Base-by-base conservation (phyloP, 805 yeast species). In the Myxozyma neotropica region DNA sequence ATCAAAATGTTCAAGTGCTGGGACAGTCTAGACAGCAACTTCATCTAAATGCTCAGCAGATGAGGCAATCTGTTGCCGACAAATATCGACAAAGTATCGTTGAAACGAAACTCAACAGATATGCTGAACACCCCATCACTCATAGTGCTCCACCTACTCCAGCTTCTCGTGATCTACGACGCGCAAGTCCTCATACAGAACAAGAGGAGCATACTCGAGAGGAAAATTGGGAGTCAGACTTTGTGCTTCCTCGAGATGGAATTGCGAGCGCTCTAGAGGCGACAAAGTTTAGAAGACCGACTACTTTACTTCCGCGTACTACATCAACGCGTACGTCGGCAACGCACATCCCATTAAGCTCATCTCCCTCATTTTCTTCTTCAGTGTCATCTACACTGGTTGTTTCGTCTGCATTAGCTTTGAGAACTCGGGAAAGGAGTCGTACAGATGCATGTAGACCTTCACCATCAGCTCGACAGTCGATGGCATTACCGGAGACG, bases 211-310 rank as follows among this genome's bases (percentile, higher is more conserved):
- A 6, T 4, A 3, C 27, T 2, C n/a, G 3, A 10, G 47, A 31
- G 21, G 58, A 59, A 17, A 31, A 36, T 27, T 59, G 59, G 59
- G 63, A 59, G 12, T 8, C 31, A 3, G 63, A 59, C 24, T 59
- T 59, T 17, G 55, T 46, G 5, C 19, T 46, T 13, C 40, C 47
- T 5, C 7, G 21, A 58, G 47, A 27, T 24, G 44, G 48, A 15
- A 27, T 44, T 29, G n/a, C 49, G 29, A 45, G 21, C 44, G n/a
- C 39, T 13, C 24, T 43, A 19, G 6, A 6, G 6, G 52, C 49
- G 23, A 47, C 29, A 12, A 51, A 24, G 17, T 42, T 12, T 12
- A 24, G 24, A 42, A 42, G 45, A 55, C 45, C 54, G 10, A 39
- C 53, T 8, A 29, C 58, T 13, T 36, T 36, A n/a, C 21, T 29